Conservation (phyloP, 139 green algal genomes). For the Gonium pectorale region DNA sequence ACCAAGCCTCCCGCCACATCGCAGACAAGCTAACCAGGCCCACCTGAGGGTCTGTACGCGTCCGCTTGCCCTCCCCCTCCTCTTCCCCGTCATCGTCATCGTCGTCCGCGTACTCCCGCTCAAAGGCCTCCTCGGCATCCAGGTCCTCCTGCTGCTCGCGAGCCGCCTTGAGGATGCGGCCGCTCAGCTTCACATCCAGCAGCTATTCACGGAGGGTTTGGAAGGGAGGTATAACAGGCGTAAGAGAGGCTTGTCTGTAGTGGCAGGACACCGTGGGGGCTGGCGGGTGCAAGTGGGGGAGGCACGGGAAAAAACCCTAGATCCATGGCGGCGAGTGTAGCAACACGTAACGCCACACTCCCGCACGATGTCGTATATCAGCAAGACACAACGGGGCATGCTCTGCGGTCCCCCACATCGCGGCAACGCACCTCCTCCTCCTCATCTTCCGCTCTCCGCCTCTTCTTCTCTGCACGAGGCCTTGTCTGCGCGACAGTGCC, state of each 20-base stretch:
- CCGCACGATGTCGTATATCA: no score
- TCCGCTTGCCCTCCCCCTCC: background rate
- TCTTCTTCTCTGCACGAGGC: slow-evolving; percentile 62
- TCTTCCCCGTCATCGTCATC: background rate
- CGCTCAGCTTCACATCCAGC: slow-evolving; percentile 69
- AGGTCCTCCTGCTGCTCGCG: slow-evolving; percentile 90
- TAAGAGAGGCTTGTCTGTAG: no score
- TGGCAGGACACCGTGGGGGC: no score
- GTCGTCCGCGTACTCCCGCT: slow-evolving; percentile 10
- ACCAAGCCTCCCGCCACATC: no score
- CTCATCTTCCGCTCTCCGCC: slow-evolving; percentile 49
- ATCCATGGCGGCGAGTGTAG: no score
- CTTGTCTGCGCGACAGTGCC: slow-evolving; percentile 58
- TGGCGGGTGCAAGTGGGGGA: no score
- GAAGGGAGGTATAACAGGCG: no score
- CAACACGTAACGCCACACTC: no score
- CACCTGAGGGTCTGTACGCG: background rate
- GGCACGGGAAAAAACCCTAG: no score
- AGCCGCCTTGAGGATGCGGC: slow-evolving; percentile 85
- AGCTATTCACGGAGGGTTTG: slow-evolving; percentile 52
- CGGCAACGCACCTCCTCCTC: slow-evolving; percentile 35
- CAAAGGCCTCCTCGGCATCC: slow-evolving; percentile 67
- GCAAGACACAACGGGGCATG: background rate
- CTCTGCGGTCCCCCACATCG: background rate
- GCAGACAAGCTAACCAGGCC: no score